These are phyloP conservation scores for Viscum album DNA, from an alignment of 177 flowering plant genomes.

Conservation along the genomic window DNA sequence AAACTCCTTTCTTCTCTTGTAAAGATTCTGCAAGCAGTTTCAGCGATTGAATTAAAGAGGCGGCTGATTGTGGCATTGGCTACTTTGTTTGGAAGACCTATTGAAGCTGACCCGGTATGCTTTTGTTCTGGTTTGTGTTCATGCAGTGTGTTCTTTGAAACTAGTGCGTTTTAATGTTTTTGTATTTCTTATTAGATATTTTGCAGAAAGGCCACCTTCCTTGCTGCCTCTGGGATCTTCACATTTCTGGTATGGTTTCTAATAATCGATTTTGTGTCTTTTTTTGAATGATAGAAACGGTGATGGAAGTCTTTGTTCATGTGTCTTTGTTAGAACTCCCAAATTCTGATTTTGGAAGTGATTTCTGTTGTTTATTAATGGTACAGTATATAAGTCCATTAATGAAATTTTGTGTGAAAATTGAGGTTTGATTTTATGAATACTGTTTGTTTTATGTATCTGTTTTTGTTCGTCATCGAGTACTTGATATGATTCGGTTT, in stretches of 20 bases:
- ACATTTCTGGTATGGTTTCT: conserved; percentile 54
- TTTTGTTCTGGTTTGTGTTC: not conserved
- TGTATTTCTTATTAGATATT: conserved; percentile 51
- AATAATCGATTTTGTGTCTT: too few species aligned
- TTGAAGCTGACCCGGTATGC: conserved; percentile 85
- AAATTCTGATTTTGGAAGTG: too few species aligned
- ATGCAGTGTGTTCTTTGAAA: not conserved
- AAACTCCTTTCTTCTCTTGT: conserved; percentile 1
- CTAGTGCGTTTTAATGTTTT: conserved; percentile 13
- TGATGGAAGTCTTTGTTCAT: too few species aligned
- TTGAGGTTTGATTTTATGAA: too few species aligned
- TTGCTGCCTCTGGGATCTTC: conserved; percentile 54
- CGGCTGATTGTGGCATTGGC: conserved; percentile 68
- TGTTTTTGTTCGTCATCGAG: too few species aligned
- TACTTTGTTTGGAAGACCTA: conserved; percentile 59
- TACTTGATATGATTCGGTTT: not conserved
- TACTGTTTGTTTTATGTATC: too few species aligned
- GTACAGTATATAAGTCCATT: too few species aligned
- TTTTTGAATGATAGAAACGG: too few species aligned
- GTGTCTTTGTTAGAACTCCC: too few species aligned
- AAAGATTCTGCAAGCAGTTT: conserved; percentile 60
- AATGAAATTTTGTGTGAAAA: too few species aligned
- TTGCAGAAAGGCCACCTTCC: conserved; percentile 67
- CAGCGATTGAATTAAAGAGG: conserved; percentile 55
- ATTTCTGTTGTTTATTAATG: too few species aligned